A percentile compares a stretch with the other conserved stretches of the same genome.
Conservation (phyloP, 345 rosid species). For the Noccaea bulbosa region DNA sequence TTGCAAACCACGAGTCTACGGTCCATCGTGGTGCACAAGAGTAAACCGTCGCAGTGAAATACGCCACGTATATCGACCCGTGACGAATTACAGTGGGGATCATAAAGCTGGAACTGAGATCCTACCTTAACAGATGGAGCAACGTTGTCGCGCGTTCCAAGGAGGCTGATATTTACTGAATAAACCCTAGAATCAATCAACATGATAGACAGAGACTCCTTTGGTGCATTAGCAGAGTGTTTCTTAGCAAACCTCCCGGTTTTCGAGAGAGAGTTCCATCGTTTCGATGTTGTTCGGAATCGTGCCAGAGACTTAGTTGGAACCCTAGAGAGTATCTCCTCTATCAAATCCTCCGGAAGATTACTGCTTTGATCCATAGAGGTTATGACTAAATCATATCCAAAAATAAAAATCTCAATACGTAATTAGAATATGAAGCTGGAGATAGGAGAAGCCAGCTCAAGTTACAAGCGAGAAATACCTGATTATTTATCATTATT, state of each 20-base stretch:
- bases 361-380: neutral
- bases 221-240: constrained; percentile 19
- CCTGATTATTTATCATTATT: no score
- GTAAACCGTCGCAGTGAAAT: constrained; percentile 5
- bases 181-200: neutral
- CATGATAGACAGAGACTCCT: neutral
- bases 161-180: neutral
- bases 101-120: neutral
- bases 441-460: no score
- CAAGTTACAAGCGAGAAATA: no score
- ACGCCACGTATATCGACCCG: neutral
- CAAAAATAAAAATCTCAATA: neutral
- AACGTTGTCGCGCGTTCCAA: neutral
- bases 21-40: neutral
- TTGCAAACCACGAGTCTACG: neutral
- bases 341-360: constrained; percentile 6
- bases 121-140: neutral
- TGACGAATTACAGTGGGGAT: neutral
- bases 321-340: constrained; percentile 17
- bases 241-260: neutral
- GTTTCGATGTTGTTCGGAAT: neutral
- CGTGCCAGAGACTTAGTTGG: constrained; percentile 1
- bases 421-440: neutral
- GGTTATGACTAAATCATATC: neutral
- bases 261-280: neutral